A percentile compares a stretch with the other conserved stretches of the same genome.
Evolutionary conservation across 352 stramenopile genomes (phyloP).

Genomic region (Pythium folliculosum): DNA sequence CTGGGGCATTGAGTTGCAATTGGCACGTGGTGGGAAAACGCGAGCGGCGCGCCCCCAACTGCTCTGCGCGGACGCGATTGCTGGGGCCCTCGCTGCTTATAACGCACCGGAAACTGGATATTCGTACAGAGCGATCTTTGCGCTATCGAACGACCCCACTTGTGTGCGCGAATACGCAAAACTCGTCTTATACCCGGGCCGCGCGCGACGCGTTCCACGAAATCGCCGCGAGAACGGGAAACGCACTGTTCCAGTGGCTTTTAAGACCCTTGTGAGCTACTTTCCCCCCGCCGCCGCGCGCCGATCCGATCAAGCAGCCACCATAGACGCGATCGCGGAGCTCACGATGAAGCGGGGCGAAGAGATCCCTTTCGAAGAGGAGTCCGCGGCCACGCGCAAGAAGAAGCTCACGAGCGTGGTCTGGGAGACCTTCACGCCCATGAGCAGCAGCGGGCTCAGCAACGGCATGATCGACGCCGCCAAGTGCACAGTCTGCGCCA

Average conservation of each 20-base stretch:
- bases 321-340: constrained; percentile 44
- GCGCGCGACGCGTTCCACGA: constrained; percentile 2
- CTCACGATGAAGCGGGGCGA: constrained; percentile 54
- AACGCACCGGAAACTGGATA: not conserved
- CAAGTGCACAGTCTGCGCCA: constrained; percentile 74
- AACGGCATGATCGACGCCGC: constrained; percentile 73
- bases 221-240: not conserved
- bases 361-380: constrained; percentile 67
- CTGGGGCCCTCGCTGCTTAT: not conserved
- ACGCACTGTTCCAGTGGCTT: not conserved
- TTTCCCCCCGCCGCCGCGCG: not conserved
- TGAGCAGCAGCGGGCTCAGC: constrained; percentile 60
- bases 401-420: constrained; percentile 85
- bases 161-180: not conserved
- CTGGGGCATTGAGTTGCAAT: constrained; percentile 37
- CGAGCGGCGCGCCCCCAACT: not conserved
- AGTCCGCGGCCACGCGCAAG: constrained; percentile 51
- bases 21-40: constrained; percentile 29
- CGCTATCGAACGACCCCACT: constrained; percentile 19
- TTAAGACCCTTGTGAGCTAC: not conserved
- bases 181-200: constrained; percentile 3
- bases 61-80: constrained; percentile 12
- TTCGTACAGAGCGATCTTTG: constrained; percentile 11
- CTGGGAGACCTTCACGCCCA: constrained; percentile 81
- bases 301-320: constrained; percentile 29